A percentile compares a stretch with the other conserved stretches of the same genome.
Conservation (phyloP, 2,329 filamentous ascomycete genomes). For the Hypoxylon rubiginosum region DNA sequence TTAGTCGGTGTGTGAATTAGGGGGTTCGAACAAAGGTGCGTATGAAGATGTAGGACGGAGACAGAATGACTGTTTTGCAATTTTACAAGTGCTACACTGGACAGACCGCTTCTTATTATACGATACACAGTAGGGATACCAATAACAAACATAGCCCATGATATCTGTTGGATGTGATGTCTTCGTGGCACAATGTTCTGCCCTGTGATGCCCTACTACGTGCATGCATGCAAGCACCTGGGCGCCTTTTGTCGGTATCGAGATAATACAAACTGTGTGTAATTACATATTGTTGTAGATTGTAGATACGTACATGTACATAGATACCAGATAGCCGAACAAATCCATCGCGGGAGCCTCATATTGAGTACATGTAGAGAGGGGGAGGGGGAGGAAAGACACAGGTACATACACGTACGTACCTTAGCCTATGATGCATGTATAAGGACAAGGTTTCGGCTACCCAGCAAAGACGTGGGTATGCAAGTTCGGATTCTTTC, state of each 20-base stretch:
- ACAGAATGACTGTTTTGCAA: conserved; percentile 16
- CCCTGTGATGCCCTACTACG: conserved; percentile 6
- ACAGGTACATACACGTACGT: neutral
- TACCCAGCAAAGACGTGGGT: neutral
- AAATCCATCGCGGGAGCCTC: conserved; percentile 6
- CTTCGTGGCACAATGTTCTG: neutral
- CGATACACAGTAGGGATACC: neutral
- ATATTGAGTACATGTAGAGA: no score
- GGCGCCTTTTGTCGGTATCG: neutral
- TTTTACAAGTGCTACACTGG: conserved; percentile 14
- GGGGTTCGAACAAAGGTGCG: neutral
- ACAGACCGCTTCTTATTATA: conserved; percentile 22
- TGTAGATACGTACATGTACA: neutral
- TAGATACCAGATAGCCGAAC: neutral
- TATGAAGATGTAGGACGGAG: neutral
- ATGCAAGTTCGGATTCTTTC: conserved; percentile 1
- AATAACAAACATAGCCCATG: neutral
- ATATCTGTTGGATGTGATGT: neutral
- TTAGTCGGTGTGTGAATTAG: neutral
- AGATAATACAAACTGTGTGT: neutral
- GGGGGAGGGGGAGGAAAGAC: no score
- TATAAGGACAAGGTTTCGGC: conserved; percentile 5
- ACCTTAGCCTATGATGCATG: conserved; percentile 23
- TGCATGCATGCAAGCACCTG: neutral
- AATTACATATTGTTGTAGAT: neutral